Evolutionary conservation across 2,329 filamentous ascomycete species (phyloP).

Genomic region (Lecanoromycetidae sp.): DNA sequence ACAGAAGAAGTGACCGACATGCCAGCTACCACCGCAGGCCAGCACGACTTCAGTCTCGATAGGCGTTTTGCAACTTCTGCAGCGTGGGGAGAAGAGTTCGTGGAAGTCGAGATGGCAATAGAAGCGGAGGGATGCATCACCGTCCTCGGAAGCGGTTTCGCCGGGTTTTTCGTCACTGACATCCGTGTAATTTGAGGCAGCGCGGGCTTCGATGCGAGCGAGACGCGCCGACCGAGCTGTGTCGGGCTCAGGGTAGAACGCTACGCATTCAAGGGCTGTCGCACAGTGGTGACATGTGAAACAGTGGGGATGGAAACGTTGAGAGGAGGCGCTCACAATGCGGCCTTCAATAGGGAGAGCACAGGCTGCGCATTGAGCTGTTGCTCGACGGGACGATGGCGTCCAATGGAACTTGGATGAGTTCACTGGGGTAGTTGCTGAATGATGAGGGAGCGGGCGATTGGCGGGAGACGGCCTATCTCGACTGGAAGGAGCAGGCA

Average conservation of each 20-base stretch:
- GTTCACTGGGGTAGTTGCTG: constrained; percentile 24
- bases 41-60: constrained; percentile 93
- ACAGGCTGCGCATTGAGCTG: constrained; percentile 74
- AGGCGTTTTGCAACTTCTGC: constrained; percentile 91
- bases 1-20: constrained; percentile 97
- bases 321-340: constrained; percentile 70
- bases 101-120: constrained; percentile 99
- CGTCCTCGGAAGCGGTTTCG: constrained; percentile 53
- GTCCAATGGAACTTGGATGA: constrained; percentile 37
- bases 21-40: constrained; percentile 90
- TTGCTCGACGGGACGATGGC: constrained; percentile 37
- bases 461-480: constrained; percentile 15
- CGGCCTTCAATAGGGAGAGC: constrained; percentile 75
- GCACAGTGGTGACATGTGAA: constrained; percentile 82
- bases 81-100: constrained; percentile 81
- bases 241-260: constrained; percentile 88
- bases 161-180: constrained; percentile 51
- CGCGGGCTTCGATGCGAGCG: constrained; percentile 55
- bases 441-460: constrained; percentile 21
- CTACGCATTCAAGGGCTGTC: constrained; percentile 81
- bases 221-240: constrained; percentile 57
- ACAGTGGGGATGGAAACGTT: constrained; percentile 84
- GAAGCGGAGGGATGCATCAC: constrained; percentile 65
- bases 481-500: constrained; percentile 27
- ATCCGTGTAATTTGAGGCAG: constrained; percentile 37